Conservation (phyloP, 345 rosid genomes). For the Eutrema yunnanense region DNA sequence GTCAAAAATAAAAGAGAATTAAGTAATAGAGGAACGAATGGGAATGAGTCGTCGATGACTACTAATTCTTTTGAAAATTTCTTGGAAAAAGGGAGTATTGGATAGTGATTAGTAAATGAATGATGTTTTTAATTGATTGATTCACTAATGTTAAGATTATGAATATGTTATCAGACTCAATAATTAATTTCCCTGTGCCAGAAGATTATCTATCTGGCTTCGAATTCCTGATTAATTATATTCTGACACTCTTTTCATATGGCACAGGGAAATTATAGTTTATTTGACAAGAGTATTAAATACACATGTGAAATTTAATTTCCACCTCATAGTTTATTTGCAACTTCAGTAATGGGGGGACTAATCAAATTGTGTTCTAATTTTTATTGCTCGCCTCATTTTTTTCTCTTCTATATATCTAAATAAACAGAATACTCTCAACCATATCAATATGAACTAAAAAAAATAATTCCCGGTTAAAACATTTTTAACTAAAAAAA, state of each 20-base stretch:
- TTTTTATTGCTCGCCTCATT: no score
- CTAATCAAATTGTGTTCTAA: neutral
- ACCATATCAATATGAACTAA: no score
- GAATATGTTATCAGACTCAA: neutral
- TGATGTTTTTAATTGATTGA: no score
- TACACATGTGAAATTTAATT: constrained; percentile 15
- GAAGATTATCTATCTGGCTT: neutral
- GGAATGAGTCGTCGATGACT: constrained; percentile 18
- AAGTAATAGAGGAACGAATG: neutral
- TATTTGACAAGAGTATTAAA: no score
- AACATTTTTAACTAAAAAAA: no score
- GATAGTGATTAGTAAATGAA: neutral
- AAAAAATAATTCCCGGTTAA: no score
- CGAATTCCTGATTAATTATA: neutral
- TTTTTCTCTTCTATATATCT: no score
- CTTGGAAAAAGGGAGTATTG: neutral
- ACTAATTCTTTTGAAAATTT: no score
- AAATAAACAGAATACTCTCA: no score
- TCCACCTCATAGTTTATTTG: constrained; percentile 12
- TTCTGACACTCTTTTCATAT: neutral
- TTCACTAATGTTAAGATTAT: neutral
- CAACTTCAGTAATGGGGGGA: neutral
- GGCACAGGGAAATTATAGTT: no score
- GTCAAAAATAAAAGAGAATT: neutral
- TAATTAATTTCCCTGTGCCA: neutral